phyloP scores from a whole-genome alignment of 140 eudicot species.

The Bidens hawaiensis region DNA sequence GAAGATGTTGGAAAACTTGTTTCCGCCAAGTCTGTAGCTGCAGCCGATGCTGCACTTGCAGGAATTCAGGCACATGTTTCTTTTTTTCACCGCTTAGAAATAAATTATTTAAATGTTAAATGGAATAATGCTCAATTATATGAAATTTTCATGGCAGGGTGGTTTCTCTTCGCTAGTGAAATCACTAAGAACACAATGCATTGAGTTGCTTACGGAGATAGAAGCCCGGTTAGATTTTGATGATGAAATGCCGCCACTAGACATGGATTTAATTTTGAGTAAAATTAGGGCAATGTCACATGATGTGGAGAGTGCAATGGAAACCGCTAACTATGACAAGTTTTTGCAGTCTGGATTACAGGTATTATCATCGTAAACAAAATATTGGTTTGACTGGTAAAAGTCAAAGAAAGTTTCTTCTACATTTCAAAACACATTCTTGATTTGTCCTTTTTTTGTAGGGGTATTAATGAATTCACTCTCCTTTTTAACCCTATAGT shows the following conservation, averaged over 20 bases:
- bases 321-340: constrained; percentile 90
- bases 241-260: constrained; percentile 97
- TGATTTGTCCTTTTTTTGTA: background rate
- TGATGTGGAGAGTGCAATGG: constrained; percentile 69
- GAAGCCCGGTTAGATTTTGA: constrained; percentile 99
- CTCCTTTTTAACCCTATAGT: background rate
- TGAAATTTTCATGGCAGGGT: constrained; percentile 50
- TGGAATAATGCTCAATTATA: background rate
- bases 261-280: constrained; percentile 34
- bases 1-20: constrained; percentile 84
- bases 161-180: constrained; percentile 90
- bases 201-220: constrained; percentile 90
- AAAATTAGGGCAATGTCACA: constrained; percentile 58
- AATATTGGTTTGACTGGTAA: background rate
- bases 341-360: constrained; percentile 93
- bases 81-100: background rate
- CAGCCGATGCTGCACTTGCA: constrained; percentile 97
- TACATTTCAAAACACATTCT: background rate
- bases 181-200: constrained; percentile 72
- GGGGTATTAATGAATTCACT: background rate
- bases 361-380: constrained; percentile 34
- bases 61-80: constrained; percentile 67
- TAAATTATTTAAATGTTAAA: background rate
- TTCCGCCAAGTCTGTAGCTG: constrained; percentile 87
- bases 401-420: background rate